Base-by-base conservation (phyloP, 108 stramenopile species). In the Nitzschia sp. region DNA sequence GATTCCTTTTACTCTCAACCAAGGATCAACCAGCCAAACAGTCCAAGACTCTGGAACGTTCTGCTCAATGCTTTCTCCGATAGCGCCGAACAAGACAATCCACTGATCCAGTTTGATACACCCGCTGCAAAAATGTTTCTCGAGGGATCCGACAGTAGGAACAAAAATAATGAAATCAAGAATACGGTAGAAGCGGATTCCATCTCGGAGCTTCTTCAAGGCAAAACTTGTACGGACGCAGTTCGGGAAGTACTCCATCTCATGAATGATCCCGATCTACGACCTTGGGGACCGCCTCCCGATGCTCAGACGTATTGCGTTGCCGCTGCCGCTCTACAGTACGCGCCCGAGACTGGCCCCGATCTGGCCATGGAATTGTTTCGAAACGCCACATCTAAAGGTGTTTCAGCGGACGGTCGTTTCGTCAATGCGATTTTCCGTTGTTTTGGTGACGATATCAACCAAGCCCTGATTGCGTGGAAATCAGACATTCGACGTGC, bases 361-460 rank as follows among this genome's bases (percentile, higher is more conserved):
- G 23, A 53, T 5, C 9, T 52, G 2, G 73, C 72, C 15, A 36
- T 78, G 29, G 36, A 64, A 31, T 35, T 80, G 19, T 84, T 79
- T 68, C 78, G 73, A 2, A 76, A 66, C 19, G 72, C 77, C 22
- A 65, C 71, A 1, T 34, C 19, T 1, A 41, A 44, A 1, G 74
- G 78, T 31, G 68, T 78, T 47, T 50, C 69, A 33, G 75, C 80
- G 17, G 92, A 94, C 66, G 92, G 92, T 23, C 77, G 89, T 27
- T 87, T 91, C 54, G 63, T 89, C 23, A 94, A 94, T 68, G 92
- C 89, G 26, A 50, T 88, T 22, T 63, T 94, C 50, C 78, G 92
- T 9, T 91, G 88, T 58, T 94, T 80, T 69, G 89, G 89, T 22
- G 82, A 77, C 54, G 72, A 94, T 52, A 78, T 94, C 31, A 75